phyloP scores from a whole-genome alignment of 106 monocot genomes.

The Apostasia shenzhenica region DNA sequence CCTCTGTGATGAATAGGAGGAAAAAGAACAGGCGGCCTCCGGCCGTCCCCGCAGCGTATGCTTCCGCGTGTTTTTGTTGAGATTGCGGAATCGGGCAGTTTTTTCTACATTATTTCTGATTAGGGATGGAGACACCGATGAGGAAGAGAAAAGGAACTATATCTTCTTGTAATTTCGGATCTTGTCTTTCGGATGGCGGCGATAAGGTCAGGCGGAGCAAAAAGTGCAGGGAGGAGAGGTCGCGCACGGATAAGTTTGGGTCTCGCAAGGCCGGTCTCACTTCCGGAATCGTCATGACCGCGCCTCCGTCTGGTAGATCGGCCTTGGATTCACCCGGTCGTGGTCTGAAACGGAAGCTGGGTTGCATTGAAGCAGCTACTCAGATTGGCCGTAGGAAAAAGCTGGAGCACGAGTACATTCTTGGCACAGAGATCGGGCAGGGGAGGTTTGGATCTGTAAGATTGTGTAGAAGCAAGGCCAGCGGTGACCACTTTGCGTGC shows the following conservation, averaged over 20 bases:
- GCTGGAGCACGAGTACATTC: constrained; percentile 54
- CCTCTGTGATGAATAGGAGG: background rate
- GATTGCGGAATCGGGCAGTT: background rate
- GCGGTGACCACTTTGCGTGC: constrained; percentile 65
- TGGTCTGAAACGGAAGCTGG: constrained; percentile 81
- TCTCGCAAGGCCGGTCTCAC: constrained; percentile 14
- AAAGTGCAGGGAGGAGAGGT: constrained; percentile 23
- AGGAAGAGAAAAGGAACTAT: constrained; percentile 42
- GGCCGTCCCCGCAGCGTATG: background rate
- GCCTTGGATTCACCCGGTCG: constrained; percentile 34
- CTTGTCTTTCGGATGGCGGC: constrained; percentile 16
- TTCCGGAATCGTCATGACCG: constrained; percentile 38
- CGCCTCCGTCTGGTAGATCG: constrained; percentile 43
- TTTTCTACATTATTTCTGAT: background rate
- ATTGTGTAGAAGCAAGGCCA: constrained; percentile 36
- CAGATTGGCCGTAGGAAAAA: constrained; percentile 61
- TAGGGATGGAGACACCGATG: constrained; percentile 23
- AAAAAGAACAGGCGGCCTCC: constrained; percentile 4
- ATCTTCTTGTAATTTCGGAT: constrained; percentile 12
- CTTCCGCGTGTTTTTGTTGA: background rate
- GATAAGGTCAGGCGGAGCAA: constrained; percentile 16
- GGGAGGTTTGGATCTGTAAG: constrained; percentile 88
- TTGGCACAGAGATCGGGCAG: constrained; percentile 62
- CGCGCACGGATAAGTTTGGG: background rate
- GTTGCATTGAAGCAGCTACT: constrained; percentile 59